Evolutionary conservation across 2,329 filamentous ascomycete species (phyloP).

Genomic region (Colletotrichum neosansevieriae): DNA sequence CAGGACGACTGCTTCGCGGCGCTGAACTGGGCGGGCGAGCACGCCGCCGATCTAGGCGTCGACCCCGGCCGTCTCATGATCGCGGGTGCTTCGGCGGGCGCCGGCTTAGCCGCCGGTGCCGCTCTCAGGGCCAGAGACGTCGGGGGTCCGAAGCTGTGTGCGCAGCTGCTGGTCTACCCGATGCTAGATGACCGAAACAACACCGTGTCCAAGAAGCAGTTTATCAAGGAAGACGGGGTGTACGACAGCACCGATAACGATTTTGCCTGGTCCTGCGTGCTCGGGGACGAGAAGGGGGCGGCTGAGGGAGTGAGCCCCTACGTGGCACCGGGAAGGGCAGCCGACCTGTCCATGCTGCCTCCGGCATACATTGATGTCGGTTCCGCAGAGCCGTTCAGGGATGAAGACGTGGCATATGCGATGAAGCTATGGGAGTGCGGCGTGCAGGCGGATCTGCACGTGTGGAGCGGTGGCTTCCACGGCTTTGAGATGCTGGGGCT

Average conservation of each 20-base stretch:
- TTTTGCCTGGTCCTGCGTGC: conserved; percentile 55
- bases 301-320: conserved; percentile 50
- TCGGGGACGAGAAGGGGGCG: conserved; percentile 50
- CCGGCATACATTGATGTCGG: conserved; percentile 59
- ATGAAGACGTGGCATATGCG: conserved; percentile 50
- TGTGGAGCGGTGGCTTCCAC: conserved; percentile 57
- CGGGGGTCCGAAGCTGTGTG: conserved; percentile 49
- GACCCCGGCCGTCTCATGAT: conserved; percentile 55
- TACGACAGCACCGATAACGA: conserved; percentile 51
- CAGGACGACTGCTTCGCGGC: conserved; percentile 46
- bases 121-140: conserved; percentile 53
- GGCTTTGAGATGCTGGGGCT: conserved; percentile 49
- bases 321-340: conserved; percentile 52
- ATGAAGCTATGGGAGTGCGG: conserved; percentile 54
- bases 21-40: conserved; percentile 51
- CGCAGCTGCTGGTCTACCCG: conserved; percentile 57
- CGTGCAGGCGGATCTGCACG: conserved; percentile 56
- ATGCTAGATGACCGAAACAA: conserved; percentile 60
- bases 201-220: conserved; percentile 46
- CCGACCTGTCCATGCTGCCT: conserved; percentile 53
- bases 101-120: conserved; percentile 53
- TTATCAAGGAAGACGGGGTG: conserved; percentile 41
- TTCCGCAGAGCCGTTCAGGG: conserved; percentile 50
- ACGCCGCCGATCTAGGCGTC: conserved; percentile 55
- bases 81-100: conserved; percentile 58